These are phyloP conservation scores for Hericium rajendrae DNA, from an alignment of 768 basidiomycete genomes.

Conservation along the genomic window DNA sequence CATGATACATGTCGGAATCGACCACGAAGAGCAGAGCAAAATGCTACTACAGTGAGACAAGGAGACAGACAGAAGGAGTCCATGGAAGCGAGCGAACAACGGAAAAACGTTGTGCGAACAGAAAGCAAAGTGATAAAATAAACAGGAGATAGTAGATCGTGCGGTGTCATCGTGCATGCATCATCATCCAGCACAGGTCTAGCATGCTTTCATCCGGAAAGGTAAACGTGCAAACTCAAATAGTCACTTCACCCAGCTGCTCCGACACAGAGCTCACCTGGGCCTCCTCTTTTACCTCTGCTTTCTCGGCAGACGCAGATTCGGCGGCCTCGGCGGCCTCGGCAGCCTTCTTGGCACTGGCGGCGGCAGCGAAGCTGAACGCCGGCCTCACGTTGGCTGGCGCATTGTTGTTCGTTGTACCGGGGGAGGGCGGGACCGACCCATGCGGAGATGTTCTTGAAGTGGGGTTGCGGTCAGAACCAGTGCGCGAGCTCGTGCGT, in stretches of 20 bases:
- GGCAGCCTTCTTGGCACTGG: slow-evolving; percentile 37
- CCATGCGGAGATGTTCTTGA: slow-evolving; percentile 19
- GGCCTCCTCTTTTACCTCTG: slow-evolving; percentile 16
- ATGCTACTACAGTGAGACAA: slow-evolving; percentile 1
- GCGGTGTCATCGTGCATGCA: slow-evolving; percentile 3
- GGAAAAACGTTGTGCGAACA: background rate
- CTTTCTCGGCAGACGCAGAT: slow-evolving; percentile 6
- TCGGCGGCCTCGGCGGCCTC: slow-evolving; percentile 5
- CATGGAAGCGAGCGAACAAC: slow-evolving; percentile 5
- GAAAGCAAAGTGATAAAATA: background rate
- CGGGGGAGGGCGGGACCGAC: slow-evolving; percentile 11
- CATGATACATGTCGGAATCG: slow-evolving; percentile 6
- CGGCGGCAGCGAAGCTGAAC: slow-evolving; percentile 77
- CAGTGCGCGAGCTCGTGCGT: slow-evolving; percentile 30
- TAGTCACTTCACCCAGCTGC: slow-evolving; percentile 28
- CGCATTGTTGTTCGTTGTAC: slow-evolving; percentile 6
- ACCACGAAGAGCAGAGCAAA: background rate
- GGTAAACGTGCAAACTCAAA: slow-evolving; percentile 16
- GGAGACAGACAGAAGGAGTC: background rate
- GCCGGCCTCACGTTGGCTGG: slow-evolving; percentile 54
- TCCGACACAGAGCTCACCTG: slow-evolving; percentile 19
- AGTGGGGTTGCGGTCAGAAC: slow-evolving; percentile 18
- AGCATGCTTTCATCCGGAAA: slow-evolving; percentile 4
- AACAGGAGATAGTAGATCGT: background rate
- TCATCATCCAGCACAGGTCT: slow-evolving; percentile 8